These are phyloP conservation scores for Nicotiana attenuata DNA, from an alignment of 257 asterid species.

Conservation along the genomic window DNA sequence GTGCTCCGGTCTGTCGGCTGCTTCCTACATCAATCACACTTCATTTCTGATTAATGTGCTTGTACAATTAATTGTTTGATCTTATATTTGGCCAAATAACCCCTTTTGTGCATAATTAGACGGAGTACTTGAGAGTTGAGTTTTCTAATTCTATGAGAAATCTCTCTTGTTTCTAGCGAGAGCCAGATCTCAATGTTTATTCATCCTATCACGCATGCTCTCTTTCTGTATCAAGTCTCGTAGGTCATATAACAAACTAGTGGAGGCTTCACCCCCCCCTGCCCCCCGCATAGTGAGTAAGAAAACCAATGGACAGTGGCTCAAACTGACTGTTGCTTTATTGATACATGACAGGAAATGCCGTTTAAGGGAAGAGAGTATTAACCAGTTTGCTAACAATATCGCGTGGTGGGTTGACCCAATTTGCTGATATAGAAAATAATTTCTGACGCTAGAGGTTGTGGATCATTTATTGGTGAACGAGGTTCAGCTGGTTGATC, in stretches of 20 bases:
- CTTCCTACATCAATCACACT: background rate
- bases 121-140: background rate
- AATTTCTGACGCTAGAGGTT: background rate
- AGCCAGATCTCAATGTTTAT: background rate
- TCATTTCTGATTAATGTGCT: background rate
- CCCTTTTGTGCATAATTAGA: background rate
- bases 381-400: background rate
- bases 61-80: background rate
- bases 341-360: constrained; percentile 1
- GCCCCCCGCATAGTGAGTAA: too few relatives aligned
- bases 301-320: background rate
- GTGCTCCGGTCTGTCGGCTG: background rate
- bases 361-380: background rate
- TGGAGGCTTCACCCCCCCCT: background rate
- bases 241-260: background rate
- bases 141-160: background rate
- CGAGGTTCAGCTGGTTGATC: background rate
- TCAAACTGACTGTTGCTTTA: background rate
- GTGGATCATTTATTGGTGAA: background rate
- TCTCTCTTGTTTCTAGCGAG: background rate
- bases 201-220: background rate
- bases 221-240: background rate
- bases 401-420: background rate
- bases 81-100: background rate
- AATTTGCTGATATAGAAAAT: background rate